A percentile compares a stretch with the other conserved stretches of the same genome.
Evolutionary conservation across 306 rosid species (phyloP).

Genomic region (Malus sieversii): DNA sequence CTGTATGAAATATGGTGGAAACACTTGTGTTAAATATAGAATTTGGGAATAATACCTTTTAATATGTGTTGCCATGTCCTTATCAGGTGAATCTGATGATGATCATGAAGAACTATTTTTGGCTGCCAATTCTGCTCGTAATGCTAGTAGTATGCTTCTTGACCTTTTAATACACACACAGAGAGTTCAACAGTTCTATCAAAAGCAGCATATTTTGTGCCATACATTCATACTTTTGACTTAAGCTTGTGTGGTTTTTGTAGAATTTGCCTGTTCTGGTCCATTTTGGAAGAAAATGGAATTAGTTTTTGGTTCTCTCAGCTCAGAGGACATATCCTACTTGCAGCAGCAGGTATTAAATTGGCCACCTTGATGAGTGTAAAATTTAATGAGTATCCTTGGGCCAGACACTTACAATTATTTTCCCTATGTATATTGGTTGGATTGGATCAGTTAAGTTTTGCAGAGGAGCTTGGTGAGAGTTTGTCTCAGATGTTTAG

Average conservation of each 20-base stretch:
- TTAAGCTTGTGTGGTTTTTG: conserved; percentile 26
- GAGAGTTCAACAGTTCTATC: neutral
- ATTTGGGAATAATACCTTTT: conserved; percentile 13
- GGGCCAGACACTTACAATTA: conserved; percentile 21
- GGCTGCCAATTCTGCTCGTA: conserved; percentile 67
- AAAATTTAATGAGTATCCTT: neutral
- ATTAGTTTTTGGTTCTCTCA: conserved; percentile 51
- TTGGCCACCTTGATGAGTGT: conserved; percentile 16
- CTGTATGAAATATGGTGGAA: neutral
- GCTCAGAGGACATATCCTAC: conserved; percentile 58
- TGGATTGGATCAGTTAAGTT: conserved; percentile 59
- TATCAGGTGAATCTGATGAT: conserved; percentile 79
- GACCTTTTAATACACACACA: conserved; percentile 2
- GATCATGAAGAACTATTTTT: conserved; percentile 61
- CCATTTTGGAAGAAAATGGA: conserved; percentile 80
- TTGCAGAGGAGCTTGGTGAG: conserved; percentile 56
- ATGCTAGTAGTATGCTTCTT: conserved; percentile 65
- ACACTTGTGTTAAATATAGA: neutral
- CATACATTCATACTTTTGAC: conserved; percentile 15
- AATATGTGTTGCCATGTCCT: conserved; percentile 15
- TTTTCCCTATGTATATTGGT: conserved; percentile 10
- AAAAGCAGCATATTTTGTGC: neutral
- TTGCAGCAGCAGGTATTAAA: conserved; percentile 69
- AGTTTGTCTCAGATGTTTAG: conserved; percentile 52
- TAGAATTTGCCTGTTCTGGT: conserved; percentile 63